These are phyloP conservation scores for Clarireedia monteithiana DNA, from an alignment of 2,329 filamentous ascomycete species.

Conservation along the genomic window DNA sequence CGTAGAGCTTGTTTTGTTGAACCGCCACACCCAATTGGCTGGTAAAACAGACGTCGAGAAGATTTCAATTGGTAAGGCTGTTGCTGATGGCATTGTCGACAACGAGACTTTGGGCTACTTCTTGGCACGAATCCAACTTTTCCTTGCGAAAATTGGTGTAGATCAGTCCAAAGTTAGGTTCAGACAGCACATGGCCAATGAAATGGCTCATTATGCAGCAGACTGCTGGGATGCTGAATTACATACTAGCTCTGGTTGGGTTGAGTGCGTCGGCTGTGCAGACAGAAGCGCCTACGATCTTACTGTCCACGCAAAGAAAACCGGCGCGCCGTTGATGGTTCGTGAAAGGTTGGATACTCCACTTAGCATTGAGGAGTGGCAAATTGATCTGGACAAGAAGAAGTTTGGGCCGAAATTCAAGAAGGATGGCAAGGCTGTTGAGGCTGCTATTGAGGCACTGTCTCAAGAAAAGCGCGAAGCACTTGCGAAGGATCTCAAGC, in stretches of 20 bases:
- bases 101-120: constrained; percentile 99
- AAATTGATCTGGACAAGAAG: constrained; percentile 85
- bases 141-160: constrained; percentile 81
- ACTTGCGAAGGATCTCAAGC: constrained; percentile 64
- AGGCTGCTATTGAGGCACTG: constrained; percentile 60
- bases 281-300: constrained; percentile 94
- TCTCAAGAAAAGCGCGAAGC: constrained; percentile 76
- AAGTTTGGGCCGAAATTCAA: constrained; percentile 93
- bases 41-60: constrained; percentile 72
- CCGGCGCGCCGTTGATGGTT: constrained; percentile 77
- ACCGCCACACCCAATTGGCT: constrained; percentile 75
- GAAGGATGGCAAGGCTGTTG: constrained; percentile 83
- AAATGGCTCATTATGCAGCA: constrained; percentile 88
- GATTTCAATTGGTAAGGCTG: constrained; percentile 78
- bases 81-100: constrained; percentile 75
- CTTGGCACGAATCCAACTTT: constrained; percentile 84
- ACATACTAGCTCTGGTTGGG: constrained; percentile 87
- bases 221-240: constrained; percentile 99
- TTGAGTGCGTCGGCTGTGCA: constrained; percentile 96
- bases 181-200: constrained; percentile 90
- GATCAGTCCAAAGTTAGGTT: constrained; percentile 87
- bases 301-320: constrained; percentile 87
- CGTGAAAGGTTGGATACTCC: constrained; percentile 75
- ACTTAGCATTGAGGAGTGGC: constrained; percentile 75
- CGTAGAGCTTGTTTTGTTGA: constrained; percentile 74